phyloP scores from a whole-genome alignment of 495 filamentous ascomycete species.

The Penicillium coffeae region DNA sequence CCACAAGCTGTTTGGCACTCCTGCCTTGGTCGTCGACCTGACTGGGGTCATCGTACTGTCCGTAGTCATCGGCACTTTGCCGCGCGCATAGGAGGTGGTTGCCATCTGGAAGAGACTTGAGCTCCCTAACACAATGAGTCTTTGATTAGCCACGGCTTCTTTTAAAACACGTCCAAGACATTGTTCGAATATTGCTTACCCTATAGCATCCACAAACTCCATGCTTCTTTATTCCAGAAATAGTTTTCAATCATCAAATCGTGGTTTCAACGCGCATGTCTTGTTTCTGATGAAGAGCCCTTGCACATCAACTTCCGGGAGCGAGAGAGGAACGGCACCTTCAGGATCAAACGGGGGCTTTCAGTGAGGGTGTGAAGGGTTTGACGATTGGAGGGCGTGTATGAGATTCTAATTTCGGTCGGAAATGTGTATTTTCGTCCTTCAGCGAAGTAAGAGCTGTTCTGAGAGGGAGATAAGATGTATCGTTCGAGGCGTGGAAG shows the following conservation, averaged over 20 bases:
- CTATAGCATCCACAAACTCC: conserved; percentile 43
- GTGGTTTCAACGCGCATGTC: conserved; percentile 16
- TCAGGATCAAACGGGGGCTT: not conserved
- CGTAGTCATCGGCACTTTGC: conserved; percentile 45
- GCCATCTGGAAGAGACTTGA: conserved; percentile 42
- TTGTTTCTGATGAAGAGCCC: conserved; percentile 4
- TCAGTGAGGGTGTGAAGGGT: not conserved
- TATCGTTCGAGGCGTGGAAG: no score
- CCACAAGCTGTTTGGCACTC: conserved; percentile 35
- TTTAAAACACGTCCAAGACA: not conserved
- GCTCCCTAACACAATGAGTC: conserved; percentile 26
- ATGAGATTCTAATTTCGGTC: no score
- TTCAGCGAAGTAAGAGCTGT: no score
- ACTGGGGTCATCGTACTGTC: conserved; percentile 49
- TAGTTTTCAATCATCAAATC: conserved; percentile 4
- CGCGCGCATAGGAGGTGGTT: conserved; percentile 50
- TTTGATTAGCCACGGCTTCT: conserved; percentile 3
- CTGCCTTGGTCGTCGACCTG: conserved; percentile 25
- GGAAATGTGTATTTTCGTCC: no score
- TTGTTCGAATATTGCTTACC: conserved; percentile 20
- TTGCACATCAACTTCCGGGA: conserved; percentile 7
- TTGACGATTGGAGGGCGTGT: not conserved
- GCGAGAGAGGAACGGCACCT: not conserved
- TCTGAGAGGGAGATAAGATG: no score
- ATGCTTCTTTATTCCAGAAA: conserved; percentile 24